Base-by-base conservation (phyloP, 2,329 filamentous ascomycete species). In the Trichoderma sp. region DNA sequence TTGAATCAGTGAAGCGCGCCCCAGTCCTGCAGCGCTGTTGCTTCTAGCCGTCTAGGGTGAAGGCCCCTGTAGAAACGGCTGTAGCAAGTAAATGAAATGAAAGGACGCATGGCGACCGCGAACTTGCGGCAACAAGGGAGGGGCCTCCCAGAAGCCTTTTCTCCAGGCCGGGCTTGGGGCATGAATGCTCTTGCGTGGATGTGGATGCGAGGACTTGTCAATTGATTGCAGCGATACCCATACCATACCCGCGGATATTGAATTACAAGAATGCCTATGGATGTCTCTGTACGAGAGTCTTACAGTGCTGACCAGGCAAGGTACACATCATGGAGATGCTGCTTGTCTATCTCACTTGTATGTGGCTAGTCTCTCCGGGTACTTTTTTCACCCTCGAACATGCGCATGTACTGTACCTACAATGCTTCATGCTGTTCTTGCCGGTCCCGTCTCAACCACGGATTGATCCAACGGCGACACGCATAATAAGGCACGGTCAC, bases 61-160 rank as follows among this genome's bases (percentile, higher is more conserved):
- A 41, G 16, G 71, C 33, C 63, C 71, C 71, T 74, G 71, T 60
- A 67, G 64, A 74, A 38, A 64, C 71, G 71, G 45, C 71, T 45
- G 71, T 31, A 74, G 33, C 41, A 74, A 60, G 71, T 74, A 74
- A 60, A 74, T 74, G 65, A 74, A 74, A 45, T 72, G 71, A 65
- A 73, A n/a, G 71, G 71, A 73, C 59, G 69, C 31, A 66, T 66
- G 62, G 71, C 35, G 41, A 45, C 71, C 53, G 63, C 35, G 64
- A 74, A 33, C 24, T 27, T 66, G 64, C 71, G 35, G 71, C 71
- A 67, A 35, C 71, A 50, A 67, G 71, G 63, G 41, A 67, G 71
- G 71, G 63, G 41, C 24, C 71, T 72, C 59, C 38, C n/a, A 63
- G 29, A 27, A 35, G 69, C 38, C n/a, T 50, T 64, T 50, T 64